phyloP scores from a whole-genome alignment of 2,329 filamentous ascomycete genomes.

The Arthrobotrys megalospora region DNA sequence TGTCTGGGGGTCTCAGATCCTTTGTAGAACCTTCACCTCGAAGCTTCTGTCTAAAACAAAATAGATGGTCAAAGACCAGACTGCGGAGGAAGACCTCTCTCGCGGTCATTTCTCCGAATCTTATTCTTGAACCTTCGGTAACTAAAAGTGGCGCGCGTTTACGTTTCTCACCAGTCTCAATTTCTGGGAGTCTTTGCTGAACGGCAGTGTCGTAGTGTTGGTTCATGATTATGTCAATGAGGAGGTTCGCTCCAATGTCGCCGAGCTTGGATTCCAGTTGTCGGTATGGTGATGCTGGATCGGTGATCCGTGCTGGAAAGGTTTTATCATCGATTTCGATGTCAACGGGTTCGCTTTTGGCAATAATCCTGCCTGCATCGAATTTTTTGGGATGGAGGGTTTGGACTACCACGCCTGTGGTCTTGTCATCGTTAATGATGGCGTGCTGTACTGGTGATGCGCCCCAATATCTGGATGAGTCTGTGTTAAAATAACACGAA shows the following conservation, averaged over 20 bases:
- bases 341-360: slow-evolving; percentile 71
- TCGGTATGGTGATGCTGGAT: slow-evolving; percentile 71
- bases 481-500: neutral
- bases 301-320: slow-evolving; percentile 72
- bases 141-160: slow-evolving; percentile 68
- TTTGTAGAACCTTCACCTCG: neutral
- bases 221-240: slow-evolving; percentile 76
- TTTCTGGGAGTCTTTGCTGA: slow-evolving; percentile 69
- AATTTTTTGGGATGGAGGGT: slow-evolving; percentile 84
- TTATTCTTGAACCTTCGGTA: slow-evolving; percentile 50
- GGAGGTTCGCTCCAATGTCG: slow-evolving; percentile 77
- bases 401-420: slow-evolving; percentile 86
- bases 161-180: slow-evolving; percentile 68
- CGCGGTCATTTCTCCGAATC: slow-evolving; percentile 28
- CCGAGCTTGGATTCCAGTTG: slow-evolving; percentile 74
- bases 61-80: slow-evolving; percentile 33
- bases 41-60: slow-evolving; percentile 17
- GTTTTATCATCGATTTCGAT: slow-evolving; percentile 18
- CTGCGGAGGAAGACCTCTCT: slow-evolving; percentile 30
- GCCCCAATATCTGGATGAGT: slow-evolving; percentile 77
- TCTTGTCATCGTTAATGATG: slow-evolving; percentile 75
- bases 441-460: slow-evolving; percentile 89
- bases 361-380: slow-evolving; percentile 82
- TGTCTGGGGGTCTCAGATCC: slow-evolving; percentile 14
- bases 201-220: slow-evolving; percentile 75